phyloP scores from a whole-genome alignment of 768 basidiomycete species.

The Kwoniella bestiolae region DNA sequence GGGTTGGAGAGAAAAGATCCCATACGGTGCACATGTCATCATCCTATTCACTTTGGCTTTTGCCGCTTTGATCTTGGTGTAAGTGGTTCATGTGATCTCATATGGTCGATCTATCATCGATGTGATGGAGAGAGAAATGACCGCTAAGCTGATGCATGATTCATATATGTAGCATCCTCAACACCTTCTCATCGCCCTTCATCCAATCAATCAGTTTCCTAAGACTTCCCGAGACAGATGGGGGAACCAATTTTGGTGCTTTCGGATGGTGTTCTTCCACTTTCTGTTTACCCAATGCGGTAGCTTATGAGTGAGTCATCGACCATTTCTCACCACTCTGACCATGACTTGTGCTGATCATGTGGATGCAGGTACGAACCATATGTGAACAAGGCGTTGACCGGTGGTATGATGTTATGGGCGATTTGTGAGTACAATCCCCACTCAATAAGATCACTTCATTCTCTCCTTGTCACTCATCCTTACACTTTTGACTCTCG shows the following conservation, averaged over 20 bases:
- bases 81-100: constrained; percentile 14
- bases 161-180: constrained; percentile 41
- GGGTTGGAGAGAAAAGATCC: constrained; percentile 26
- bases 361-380: constrained; percentile 42
- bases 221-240: constrained; percentile 23
- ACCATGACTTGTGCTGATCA: background rate
- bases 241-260: constrained; percentile 45
- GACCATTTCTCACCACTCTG: background rate
- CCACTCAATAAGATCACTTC: background rate
- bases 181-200: constrained; percentile 57
- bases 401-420: constrained; percentile 56
- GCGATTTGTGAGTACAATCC: constrained; percentile 43
- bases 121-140: too few species aligned
- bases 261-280: constrained; percentile 53
- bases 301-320: constrained; percentile 52
- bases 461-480: background rate
- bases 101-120: too few species aligned
- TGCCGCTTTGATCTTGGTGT: constrained; percentile 49
- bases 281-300: constrained; percentile 43
- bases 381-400: constrained; percentile 49
- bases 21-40: constrained; percentile 56
- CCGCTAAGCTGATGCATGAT: background rate
- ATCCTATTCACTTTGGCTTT: constrained; percentile 50
- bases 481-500: background rate
- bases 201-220: constrained; percentile 54